Evolutionary conservation across 805 yeast genomes (phyloP), one percentile per base, ranked within the genome.

Genomic region (Lipomyces starkeyi): DNA sequence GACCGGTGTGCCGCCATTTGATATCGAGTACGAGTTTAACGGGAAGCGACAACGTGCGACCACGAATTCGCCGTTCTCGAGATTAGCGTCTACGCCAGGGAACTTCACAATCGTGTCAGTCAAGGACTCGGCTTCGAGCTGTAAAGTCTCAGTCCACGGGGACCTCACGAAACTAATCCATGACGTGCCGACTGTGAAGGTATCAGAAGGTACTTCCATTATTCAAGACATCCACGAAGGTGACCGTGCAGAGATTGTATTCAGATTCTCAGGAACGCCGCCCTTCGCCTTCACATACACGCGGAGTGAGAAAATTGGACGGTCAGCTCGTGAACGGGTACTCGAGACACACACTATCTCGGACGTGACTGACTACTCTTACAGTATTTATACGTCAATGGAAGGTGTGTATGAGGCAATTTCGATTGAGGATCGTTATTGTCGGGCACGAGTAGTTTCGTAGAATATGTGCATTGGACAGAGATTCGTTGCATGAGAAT

Each of bases 391-490:
- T 75, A 94, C 97, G 1, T 90, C 91, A 73, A 80, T 91, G 71
- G 97, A 93, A 77, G 99, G 99, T 58, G 89, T 91, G 2, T 95
- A 95, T 76, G 97, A 93, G 78, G 98, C 98, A 5, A 85, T 92
- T 57, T 93, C 89, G 75, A 87, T 95, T n/a, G 86, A 86, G 58
- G 99, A 95, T 80, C 89, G 91, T 8, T 90, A 81, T 78, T 95
- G 99, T 82, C 62, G 75, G 47, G 63, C 69, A 25, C 54, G 71
- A 34, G 52, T 62, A 5, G 61, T 61, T 22, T 20, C 49, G 6
- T 43, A 43, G 22, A 17, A 17, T 17, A 5, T 37, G 17, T 11
- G 43, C 14, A 37, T 29, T 9, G 9, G 40, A 13, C 14, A 35
- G 14, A 9, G 40, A 9, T 37, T 37, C 13, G 43, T 37, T 37